phyloP scores from a whole-genome alignment of 2,329 filamentous ascomycete genomes.

The Diplodia scrobiculata region DNA sequence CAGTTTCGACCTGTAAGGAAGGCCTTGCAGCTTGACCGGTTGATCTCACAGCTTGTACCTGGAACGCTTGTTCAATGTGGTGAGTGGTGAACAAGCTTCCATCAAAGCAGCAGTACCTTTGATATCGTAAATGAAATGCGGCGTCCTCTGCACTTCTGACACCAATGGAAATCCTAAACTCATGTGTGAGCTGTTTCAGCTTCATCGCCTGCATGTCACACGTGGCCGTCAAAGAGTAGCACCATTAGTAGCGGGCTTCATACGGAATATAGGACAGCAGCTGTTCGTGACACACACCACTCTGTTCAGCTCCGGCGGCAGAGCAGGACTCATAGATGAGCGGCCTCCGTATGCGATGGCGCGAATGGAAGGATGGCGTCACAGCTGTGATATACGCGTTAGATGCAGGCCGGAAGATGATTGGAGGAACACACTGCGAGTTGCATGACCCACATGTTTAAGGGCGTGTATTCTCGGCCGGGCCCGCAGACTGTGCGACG shows the following conservation, averaged over 20 bases:
- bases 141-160: background rate
- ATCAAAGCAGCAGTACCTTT: background rate
- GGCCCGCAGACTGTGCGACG: background rate
- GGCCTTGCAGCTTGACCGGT: slow-evolving; percentile 12
- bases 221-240: background rate
- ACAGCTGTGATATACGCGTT: background rate
- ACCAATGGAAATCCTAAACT: background rate
- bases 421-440: background rate
- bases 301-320: background rate
- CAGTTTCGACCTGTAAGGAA: background rate
- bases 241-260: background rate
- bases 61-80: background rate
- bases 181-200: background rate
- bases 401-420: background rate
- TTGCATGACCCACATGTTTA: background rate
- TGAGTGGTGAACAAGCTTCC: background rate
- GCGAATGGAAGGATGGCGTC: background rate
- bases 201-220: background rate
- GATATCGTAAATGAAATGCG: no score
- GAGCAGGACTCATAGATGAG: background rate
- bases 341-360: background rate
- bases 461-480: background rate
- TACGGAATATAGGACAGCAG: background rate
- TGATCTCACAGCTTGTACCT: background rate
- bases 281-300: background rate